Evolutionary conservation across 202 grass and related monocot genomes (phyloP).

Genomic region (Hordeum pubiflorum): DNA sequence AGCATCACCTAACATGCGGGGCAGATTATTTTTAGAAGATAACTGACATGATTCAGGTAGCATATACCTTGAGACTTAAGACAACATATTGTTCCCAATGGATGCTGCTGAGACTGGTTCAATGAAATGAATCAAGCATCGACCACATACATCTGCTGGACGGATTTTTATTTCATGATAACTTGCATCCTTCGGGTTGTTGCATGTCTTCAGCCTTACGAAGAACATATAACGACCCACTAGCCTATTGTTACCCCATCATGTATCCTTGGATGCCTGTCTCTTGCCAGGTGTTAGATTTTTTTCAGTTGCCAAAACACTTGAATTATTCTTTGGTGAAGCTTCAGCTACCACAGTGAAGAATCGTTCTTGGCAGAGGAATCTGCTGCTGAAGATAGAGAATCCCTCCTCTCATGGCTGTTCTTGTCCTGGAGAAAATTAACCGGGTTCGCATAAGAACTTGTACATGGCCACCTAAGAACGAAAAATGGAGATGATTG

Average conservation of each 20-base stretch:
- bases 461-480: slow-evolving; percentile 65
- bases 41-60: slow-evolving; percentile 29
- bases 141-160: slow-evolving; percentile 1
- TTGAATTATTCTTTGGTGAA: slow-evolving; percentile 31
- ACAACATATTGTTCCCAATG: not conserved
- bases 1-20: not conserved
- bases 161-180: slow-evolving; percentile 23
- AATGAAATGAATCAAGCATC: slow-evolving; percentile 21
- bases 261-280: slow-evolving; percentile 53
- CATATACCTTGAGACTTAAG: slow-evolving; percentile 18
- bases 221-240: slow-evolving; percentile 26
- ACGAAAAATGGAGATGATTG: not conserved
- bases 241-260: slow-evolving; percentile 31
- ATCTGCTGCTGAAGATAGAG: slow-evolving; percentile 33
- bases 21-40: slow-evolving; percentile 12
- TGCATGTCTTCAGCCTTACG: slow-evolving; percentile 19
- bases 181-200: slow-evolving; percentile 27
- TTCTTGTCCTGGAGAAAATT: slow-evolving; percentile 32
- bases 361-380: slow-evolving; percentile 38
- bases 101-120: slow-evolving; percentile 17
- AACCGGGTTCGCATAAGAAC: slow-evolving; percentile 51
- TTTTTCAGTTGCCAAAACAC: slow-evolving; percentile 41
- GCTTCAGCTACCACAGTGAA: slow-evolving; percentile 35
- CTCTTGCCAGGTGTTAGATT: slow-evolving; percentile 51
- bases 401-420: slow-evolving; percentile 30